Base-by-base conservation (phyloP, 164 flowering plant species). In the Piper longum region DNA sequence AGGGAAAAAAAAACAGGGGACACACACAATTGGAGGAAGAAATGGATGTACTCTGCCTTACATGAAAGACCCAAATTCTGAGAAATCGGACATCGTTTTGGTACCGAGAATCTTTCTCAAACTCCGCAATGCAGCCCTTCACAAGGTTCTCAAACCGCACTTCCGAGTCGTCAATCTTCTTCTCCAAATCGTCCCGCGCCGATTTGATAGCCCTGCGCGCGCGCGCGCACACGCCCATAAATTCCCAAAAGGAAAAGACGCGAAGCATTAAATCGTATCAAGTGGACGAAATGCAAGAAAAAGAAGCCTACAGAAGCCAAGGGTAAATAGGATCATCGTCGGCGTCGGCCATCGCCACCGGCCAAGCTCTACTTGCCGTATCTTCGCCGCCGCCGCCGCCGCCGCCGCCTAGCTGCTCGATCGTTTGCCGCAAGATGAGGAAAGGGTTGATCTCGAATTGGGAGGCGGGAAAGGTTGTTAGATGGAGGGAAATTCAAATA, bases 51-150 rank as follows among this genome's bases (percentile, higher is more conserved):
- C 60, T 41, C 26, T 36, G 14, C 43, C 42, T 76, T 85, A 90
- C 98, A 75, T 88, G 69, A 62, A 93, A 76, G 51, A 90, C 64
- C 90, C 97, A 93, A 17, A 93, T 80, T 76, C 80, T 84, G 77
- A 93, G 91, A 66, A 93, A 89, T 70, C 98, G 72, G 72, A 70
- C 42, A 69, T 93, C 98, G 66, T 90, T 69, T 43, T 67, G 60
- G 81, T 88, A 89, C 42, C 73, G 80, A 12, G 69, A 60, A 59
- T 82, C 76, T 61, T 67, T 64, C 76, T 84, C 81, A 81, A 86
- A 90, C n/a, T 68, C 67, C 0, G 48, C 12, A 36, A 88, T 71
- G 58, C 96, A 88, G 3, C 75, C 75, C 9, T 76, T 76, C 1
- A 83, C 61, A 54, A 88, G 78, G 62, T 63, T 74, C 17, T 73